phyloP scores from a whole-genome alignment of 352 stramenopile genomes.

The Phytopythium aichiense region DNA sequence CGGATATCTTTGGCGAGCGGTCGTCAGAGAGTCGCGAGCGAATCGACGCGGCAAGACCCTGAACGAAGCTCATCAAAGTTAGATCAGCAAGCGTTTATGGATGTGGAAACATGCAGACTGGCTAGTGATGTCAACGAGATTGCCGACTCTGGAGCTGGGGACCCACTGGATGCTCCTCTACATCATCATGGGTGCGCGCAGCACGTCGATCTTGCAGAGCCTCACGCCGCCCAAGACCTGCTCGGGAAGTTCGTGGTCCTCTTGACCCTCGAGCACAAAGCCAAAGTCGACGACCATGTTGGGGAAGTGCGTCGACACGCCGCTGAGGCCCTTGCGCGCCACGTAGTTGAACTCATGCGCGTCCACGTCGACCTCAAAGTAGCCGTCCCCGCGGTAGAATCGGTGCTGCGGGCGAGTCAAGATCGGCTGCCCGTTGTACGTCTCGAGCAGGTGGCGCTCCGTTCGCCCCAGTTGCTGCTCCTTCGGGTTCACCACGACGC shows the following conservation, averaged over 20 bases:
- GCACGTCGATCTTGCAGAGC: conserved; percentile 74
- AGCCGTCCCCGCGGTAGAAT: conserved; percentile 64
- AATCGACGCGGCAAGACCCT: background rate
- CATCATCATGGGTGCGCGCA: conserved; percentile 30
- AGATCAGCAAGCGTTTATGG: background rate
- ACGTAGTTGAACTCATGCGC: conserved; percentile 85
- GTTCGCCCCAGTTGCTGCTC: conserved; percentile 69
- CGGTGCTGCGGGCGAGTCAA: conserved; percentile 74
- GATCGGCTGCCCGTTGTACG: conserved; percentile 81
- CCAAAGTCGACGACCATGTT: conserved; percentile 86
- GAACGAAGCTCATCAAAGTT: background rate
- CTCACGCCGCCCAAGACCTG: conserved; percentile 73
- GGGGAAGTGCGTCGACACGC: conserved; percentile 67
- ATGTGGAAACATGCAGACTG: background rate
- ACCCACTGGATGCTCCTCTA: background rate
- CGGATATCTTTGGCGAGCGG: background rate
- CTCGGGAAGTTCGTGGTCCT: conserved; percentile 71
- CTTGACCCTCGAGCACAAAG: conserved; percentile 76
- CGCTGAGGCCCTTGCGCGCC: conserved; percentile 64
- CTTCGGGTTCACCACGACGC: conserved; percentile 70
- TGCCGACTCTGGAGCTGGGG: background rate
- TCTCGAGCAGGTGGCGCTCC: conserved; percentile 72
- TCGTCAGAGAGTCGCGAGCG: background rate
- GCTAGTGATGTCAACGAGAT: background rate
- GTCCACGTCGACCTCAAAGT: conserved; percentile 84